Conservation (phyloP, 2,329 filamentous ascomycete genomes). For the Ophiostoma angusticollis region DNA sequence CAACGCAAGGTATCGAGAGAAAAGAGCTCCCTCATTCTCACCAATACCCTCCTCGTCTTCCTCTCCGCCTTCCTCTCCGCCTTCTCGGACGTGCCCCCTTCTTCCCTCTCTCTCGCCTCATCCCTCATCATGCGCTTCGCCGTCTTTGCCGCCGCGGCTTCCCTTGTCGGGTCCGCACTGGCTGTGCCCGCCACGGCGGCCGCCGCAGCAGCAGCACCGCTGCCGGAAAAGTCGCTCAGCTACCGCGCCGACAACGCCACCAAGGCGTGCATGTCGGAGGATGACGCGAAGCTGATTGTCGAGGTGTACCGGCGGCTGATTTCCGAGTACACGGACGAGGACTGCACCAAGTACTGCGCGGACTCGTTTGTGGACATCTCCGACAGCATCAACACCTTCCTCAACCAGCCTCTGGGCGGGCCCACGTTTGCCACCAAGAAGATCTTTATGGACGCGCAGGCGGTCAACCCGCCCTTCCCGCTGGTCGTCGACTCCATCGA, state of each 20-base stretch:
- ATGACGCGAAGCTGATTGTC: conserved; percentile 18
- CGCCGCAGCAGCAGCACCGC: too few relatives aligned
- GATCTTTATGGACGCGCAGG: conserved; percentile 21
- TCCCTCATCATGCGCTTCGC: conserved; percentile 7
- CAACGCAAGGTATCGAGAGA: too few relatives aligned
- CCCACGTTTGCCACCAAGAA: conserved; percentile 22
- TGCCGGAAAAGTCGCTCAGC: too few relatives aligned
- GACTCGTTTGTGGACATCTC: conserved; percentile 20
- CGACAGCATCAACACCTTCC: conserved; percentile 23
- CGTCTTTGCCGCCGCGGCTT: conserved; percentile 4
- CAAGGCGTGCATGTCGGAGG: conserved; percentile 2
- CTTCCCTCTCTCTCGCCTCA: background rate
- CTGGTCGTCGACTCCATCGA: conserved; percentile 19
- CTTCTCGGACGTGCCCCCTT: too few relatives aligned
- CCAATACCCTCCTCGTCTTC: too few relatives aligned
- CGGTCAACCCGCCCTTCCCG: conserved; percentile 19
- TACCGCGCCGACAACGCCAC: conserved; percentile 3
- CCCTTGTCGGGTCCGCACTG: conserved; percentile 7
- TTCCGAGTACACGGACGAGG: conserved; percentile 18
- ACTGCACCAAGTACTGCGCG: conserved; percentile 20
- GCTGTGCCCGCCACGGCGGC: background rate
- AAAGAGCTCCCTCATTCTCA: too few relatives aligned
- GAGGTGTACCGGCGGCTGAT: conserved; percentile 20
- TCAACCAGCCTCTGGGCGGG: conserved; percentile 19
- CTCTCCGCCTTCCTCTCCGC: too few relatives aligned